Percentiles rank a stretch among this genome's conserved stretches.
These are phyloP conservation scores for Krasilnikovozyma curviuscula DNA, from an alignment of 768 basidiomycete species.

Conservation along the genomic window DNA sequence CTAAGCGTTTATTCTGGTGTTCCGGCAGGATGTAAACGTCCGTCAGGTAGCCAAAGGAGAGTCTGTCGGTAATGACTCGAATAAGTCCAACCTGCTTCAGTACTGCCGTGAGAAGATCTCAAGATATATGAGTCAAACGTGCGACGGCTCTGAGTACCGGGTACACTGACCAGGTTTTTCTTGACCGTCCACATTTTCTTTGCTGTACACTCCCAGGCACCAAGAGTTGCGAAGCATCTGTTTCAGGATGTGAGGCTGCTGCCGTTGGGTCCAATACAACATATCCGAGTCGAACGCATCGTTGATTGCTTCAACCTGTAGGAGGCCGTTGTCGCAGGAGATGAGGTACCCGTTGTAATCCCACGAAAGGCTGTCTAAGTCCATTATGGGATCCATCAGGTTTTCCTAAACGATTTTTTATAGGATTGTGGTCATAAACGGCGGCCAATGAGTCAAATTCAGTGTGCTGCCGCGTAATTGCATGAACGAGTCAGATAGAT, in stretches of 20 bases:
- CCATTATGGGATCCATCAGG: too few relatives aligned
- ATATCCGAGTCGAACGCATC: constrained; percentile 7
- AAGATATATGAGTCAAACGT: too few relatives aligned
- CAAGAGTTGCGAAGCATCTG: constrained; percentile 5
- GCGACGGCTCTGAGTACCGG: too few relatives aligned
- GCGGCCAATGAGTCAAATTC: too few relatives aligned
- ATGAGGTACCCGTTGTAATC: neutral
- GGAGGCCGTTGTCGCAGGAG: neutral
- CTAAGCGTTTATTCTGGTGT: constrained; percentile 6
- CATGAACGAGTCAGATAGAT: too few relatives aligned
- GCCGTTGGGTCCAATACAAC: constrained; percentile 6
- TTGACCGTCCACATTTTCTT: neutral
- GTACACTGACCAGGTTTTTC: too few relatives aligned
- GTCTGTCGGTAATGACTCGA: constrained; percentile 8
- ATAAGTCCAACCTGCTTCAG: constrained; percentile 8
- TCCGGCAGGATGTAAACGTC: constrained; percentile 7
- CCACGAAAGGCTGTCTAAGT: too few relatives aligned
- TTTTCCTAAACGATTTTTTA: too few relatives aligned
- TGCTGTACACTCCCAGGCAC: neutral
- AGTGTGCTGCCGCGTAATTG: too few relatives aligned
- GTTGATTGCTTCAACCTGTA: constrained; percentile 5
- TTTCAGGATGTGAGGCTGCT: neutral
- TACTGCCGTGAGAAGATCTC: too few relatives aligned
- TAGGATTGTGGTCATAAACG: too few relatives aligned
- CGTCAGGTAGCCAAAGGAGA: constrained; percentile 10